Evolutionary conservation across 2,329 filamentous ascomycete species (phyloP).

Genomic region (Berkeleyomyces rouxiae): DNA sequence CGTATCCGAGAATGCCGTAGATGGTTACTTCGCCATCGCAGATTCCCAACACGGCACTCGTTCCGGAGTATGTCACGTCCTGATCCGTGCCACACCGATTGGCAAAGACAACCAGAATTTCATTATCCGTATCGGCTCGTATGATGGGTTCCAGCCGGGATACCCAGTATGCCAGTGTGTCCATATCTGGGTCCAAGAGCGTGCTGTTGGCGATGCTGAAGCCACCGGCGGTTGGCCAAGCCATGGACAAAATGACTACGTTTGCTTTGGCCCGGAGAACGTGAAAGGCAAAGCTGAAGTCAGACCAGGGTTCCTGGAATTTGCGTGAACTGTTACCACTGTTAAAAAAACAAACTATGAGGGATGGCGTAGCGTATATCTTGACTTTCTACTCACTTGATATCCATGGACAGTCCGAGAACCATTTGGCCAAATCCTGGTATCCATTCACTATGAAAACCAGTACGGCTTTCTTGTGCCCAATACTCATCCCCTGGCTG

Average conservation of each 20-base stretch:
- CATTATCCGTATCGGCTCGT: slow-evolving; percentile 30
- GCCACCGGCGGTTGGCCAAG: slow-evolving; percentile 50
- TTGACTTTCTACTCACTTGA: slow-evolving; percentile 27
- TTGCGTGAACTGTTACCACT: slow-evolving; percentile 4
- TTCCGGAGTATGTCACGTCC: slow-evolving; percentile 53
- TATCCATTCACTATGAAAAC: slow-evolving; percentile 28
- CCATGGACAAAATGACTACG: slow-evolving; percentile 56
- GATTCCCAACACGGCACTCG: slow-evolving; percentile 53
- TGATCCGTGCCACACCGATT: slow-evolving; percentile 54
- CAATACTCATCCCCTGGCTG: slow-evolving; percentile 46
- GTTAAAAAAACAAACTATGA: slow-evolving; percentile 10
- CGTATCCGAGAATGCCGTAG: slow-evolving; percentile 53
- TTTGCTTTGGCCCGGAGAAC: slow-evolving; percentile 37
- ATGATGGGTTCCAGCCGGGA: slow-evolving; percentile 52
- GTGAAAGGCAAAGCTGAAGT: slow-evolving; percentile 29
- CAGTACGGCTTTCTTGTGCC: slow-evolving; percentile 36
- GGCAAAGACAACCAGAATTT: slow-evolving; percentile 53
- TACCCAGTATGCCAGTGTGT: slow-evolving; percentile 61
- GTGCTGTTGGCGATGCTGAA: slow-evolving; percentile 28
- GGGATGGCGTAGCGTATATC: neutral
- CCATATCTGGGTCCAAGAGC: slow-evolving; percentile 47
- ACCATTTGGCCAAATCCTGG: slow-evolving; percentile 29
- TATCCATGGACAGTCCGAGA: slow-evolving; percentile 41
- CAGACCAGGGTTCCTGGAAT: slow-evolving; percentile 15
- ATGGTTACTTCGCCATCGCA: slow-evolving; percentile 46